Evolutionary conservation across 192 early-diverging fungal species (phyloP), one percentile per base, ranked within the genome.

Genomic region (Geranomyces michiganensis): DNA sequence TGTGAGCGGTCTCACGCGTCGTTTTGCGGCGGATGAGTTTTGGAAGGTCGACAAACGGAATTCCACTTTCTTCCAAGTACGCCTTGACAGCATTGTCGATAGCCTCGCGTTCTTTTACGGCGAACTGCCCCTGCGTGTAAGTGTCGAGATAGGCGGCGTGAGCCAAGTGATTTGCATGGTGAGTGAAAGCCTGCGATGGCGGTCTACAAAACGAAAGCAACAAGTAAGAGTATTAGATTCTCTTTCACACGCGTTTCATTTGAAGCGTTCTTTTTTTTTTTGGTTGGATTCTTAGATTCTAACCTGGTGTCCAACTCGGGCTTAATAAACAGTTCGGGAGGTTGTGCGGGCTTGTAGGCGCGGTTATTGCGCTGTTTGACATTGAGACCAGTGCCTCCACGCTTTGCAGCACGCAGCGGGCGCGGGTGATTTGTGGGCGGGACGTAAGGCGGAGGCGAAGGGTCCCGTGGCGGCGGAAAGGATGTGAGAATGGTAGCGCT

Each of bases 1-100:
- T 48, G 0, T 68, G 29, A 7, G 55, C 22, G n/a, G 33, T 46
- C 29, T 32, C 58, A 13, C 19, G 15, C 26, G 32, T 58, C 12
- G 56, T 70, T 29, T 47, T 51, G 15, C 56, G 55, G 1, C 33
- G 17, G 21, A 70, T n/a, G 32, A 70, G 32, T 13, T 21, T 17
- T 24, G 56, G 43, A 31, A 70, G 43, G 36, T 70, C 68, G 0
- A 43, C 58, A 19, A 9, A 2, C 17, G 68, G 56, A 24, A 70
- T 70, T 8, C 24, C 56, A 26, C 43, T 33, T 26, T 70, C 68
- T 17, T 70, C 36, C 10, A 70, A n/a, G 36, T 70, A 70, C 19
- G 19, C 22, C 17, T 33, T 47, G 9, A 70, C 27, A 21, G 68
- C 68, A 5, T 0, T 19, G 1, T 70, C 51, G 10, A 70, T 45